Percentiles rank a stretch among this genome's conserved stretches.
Evolutionary conservation across 2,329 filamentous ascomycete genomes (phyloP).

Genomic region (Elsinoe arachidis): DNA sequence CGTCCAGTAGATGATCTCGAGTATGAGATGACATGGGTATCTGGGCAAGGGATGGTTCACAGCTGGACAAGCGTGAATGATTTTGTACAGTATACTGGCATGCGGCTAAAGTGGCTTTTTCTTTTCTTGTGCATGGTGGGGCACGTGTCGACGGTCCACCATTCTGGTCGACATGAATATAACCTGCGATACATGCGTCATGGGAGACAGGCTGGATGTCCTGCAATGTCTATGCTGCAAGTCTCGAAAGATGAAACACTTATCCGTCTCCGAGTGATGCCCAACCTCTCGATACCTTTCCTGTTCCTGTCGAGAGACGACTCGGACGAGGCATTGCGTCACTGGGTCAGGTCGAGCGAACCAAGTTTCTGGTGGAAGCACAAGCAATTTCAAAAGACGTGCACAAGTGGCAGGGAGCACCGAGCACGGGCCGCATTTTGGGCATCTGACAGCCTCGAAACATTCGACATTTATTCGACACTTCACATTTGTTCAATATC

Average conservation of each 20-base stretch:
- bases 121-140: background rate
- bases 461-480: background rate
- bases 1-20: background rate
- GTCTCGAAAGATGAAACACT: too few relatives aligned
- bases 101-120: background rate
- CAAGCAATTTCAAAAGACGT: background rate
- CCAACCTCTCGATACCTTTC: background rate
- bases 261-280: background rate
- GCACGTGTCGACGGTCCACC: background rate
- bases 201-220: background rate
- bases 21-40: background rate
- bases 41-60: background rate
- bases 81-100: too few relatives aligned
- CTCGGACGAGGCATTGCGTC: background rate
- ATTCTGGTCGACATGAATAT: background rate
- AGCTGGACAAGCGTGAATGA: background rate
- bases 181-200: background rate
- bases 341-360: conserved; percentile 1
- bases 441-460: background rate
- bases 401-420: background rate
- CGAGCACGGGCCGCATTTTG: conserved; percentile 3
- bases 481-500: background rate
- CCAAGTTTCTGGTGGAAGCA: background rate
- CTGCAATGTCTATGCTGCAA: too few relatives aligned
- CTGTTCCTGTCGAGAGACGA: background rate